Evolutionary conservation across 192 early-diverging fungal species (phyloP).

Genomic region (Nowakowskiella sp.): DNA sequence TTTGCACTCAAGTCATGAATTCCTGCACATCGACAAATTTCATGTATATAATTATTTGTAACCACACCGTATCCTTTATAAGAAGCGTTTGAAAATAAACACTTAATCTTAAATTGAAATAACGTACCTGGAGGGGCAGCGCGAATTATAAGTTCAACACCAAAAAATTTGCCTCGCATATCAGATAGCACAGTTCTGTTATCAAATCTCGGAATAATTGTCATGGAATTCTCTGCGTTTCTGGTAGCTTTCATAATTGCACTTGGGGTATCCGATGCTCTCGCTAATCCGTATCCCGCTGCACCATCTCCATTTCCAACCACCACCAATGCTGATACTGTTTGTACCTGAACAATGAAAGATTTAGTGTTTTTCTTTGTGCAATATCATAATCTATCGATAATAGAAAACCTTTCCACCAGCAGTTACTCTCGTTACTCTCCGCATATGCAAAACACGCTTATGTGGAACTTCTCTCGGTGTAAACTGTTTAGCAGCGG

Average conservation of each 20-base stretch:
- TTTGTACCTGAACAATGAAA: too few relatives aligned
- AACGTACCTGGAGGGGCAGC: slow-evolving; percentile 75
- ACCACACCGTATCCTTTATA: slow-evolving; percentile 83
- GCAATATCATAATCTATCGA: too few relatives aligned
- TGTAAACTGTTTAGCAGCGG: too few relatives aligned
- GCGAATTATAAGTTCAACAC: slow-evolving; percentile 69
- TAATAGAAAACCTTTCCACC: too few relatives aligned
- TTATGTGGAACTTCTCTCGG: too few relatives aligned
- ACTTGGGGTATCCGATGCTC: slow-evolving; percentile 63
- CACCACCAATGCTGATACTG: slow-evolving; percentile 85
- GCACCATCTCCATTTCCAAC: slow-evolving; percentile 89
- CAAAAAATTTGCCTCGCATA: slow-evolving; percentile 82
- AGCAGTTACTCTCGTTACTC: slow-evolving; percentile 33
- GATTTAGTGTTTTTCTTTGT: too few relatives aligned
- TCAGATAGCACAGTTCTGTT: slow-evolving; percentile 86
- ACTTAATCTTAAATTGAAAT: not conserved
- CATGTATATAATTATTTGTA: slow-evolving; percentile 89
- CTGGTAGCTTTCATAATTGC: slow-evolving; percentile 85
- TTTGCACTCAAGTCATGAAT: slow-evolving; percentile 88
- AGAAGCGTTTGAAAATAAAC: not conserved
- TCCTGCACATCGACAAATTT: slow-evolving; percentile 87
- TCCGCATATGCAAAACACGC: slow-evolving; percentile 38
- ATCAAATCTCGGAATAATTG: slow-evolving; percentile 77
- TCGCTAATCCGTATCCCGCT: slow-evolving; percentile 90
- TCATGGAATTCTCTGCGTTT: slow-evolving; percentile 81